Evolutionary conservation across 2,329 filamentous ascomycete genomes (phyloP).

Genomic region (Talaromyces funiculosus): DNA sequence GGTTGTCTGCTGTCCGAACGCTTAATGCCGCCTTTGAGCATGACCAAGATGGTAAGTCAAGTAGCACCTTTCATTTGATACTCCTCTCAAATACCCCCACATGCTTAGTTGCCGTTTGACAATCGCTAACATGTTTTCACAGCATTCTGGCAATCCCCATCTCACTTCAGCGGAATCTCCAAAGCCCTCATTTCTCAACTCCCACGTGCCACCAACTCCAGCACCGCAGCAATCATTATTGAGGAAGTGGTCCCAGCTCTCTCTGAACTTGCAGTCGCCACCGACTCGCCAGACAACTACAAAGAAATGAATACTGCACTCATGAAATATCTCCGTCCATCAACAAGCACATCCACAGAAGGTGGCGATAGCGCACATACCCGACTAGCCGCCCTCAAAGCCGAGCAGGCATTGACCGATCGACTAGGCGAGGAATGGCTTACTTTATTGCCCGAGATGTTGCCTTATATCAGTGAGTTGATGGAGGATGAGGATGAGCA

Average conservation of each 20-base stretch:
- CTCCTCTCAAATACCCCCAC: neutral
- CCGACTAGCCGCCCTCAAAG: constrained; percentile 74
- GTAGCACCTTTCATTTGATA: neutral
- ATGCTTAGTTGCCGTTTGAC: no score
- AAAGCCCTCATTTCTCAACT: constrained; percentile 66
- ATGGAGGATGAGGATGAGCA: constrained; percentile 94
- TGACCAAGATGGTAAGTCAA: constrained; percentile 66
- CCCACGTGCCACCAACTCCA: constrained; percentile 35
- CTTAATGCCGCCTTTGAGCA: constrained; percentile 73
- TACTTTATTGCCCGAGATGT: constrained; percentile 83
- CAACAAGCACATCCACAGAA: constrained; percentile 30
- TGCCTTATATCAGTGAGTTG: constrained; percentile 91
- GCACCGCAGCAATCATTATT: constrained; percentile 42
- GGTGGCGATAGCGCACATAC: constrained; percentile 60
- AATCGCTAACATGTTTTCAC: neutral
- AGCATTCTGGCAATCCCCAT: constrained; percentile 88
- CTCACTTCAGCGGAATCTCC: constrained; percentile 72
- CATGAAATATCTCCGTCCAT: constrained; percentile 67
- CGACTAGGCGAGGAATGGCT: constrained; percentile 90
- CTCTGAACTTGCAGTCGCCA: constrained; percentile 71
- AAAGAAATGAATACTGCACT: constrained; percentile 79
- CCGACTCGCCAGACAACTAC: constrained; percentile 81
- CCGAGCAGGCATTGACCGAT: constrained; percentile 73
- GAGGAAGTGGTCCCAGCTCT: constrained; percentile 65
- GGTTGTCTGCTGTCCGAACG: constrained; percentile 64